Evolutionary conservation across 2,329 filamentous ascomycete genomes (phyloP).

Genomic region (Cordyceps pruinosa): DNA sequence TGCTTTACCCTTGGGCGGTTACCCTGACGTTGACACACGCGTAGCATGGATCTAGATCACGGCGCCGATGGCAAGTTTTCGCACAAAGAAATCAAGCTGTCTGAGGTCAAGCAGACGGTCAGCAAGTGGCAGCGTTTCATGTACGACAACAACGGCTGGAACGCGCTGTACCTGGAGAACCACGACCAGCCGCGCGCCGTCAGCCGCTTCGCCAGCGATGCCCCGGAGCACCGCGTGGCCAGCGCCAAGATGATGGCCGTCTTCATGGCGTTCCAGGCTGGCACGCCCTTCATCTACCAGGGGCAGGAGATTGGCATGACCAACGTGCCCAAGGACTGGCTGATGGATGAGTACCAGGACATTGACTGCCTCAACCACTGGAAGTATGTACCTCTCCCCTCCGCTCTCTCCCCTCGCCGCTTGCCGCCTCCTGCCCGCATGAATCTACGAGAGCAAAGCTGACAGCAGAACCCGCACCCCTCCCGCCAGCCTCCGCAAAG

Average conservation of each 20-base stretch:
- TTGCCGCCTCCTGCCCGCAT: neutral
- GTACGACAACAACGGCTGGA: slow-evolving; percentile 55
- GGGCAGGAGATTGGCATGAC: slow-evolving; percentile 63
- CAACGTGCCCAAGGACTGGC: slow-evolving; percentile 55
- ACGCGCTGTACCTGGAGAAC: slow-evolving; percentile 59
- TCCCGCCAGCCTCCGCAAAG: slow-evolving; percentile 28
- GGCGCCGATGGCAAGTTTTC: slow-evolving; percentile 38
- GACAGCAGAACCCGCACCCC: neutral
- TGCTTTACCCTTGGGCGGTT: too few relatives aligned
- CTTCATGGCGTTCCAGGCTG: slow-evolving; percentile 50
- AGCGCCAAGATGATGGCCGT: slow-evolving; percentile 55
- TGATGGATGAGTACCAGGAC: slow-evolving; percentile 61
- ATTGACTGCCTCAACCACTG: slow-evolving; percentile 51
- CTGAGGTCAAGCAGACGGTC: slow-evolving; percentile 45
- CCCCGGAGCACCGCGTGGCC: slow-evolving; percentile 39
- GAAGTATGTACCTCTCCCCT: slow-evolving; percentile 33
- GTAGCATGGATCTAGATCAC: slow-evolving; percentile 43
- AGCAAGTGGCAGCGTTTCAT: slow-evolving; percentile 55
- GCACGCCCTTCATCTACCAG: slow-evolving; percentile 62
- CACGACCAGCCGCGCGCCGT: slow-evolving; percentile 59
- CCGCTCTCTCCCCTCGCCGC: too few relatives aligned
- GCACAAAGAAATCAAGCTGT: slow-evolving; percentile 37
- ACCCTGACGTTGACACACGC: slow-evolving; percentile 1
- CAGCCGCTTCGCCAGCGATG: slow-evolving; percentile 46
- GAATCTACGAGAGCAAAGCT: neutral